phyloP scores from a whole-genome alignment of 2,329 filamentous ascomycete genomes.

The Cordyceps farinosa region DNA sequence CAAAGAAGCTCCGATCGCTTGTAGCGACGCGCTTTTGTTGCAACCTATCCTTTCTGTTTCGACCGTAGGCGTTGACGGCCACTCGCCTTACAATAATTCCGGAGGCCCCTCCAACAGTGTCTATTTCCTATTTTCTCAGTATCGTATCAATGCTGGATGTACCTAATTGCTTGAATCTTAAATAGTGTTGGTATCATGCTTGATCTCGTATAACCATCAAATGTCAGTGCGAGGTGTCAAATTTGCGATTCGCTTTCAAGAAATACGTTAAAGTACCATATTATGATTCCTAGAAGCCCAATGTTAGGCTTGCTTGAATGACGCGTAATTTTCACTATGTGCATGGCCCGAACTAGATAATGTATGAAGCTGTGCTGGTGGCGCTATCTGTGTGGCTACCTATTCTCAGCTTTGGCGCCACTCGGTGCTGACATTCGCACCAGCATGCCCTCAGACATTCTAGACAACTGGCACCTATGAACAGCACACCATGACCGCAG shows the following conservation, averaged over 20 bases:
- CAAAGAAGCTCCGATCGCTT: background rate
- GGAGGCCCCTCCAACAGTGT: background rate
- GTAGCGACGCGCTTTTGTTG: background rate
- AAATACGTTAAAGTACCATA: background rate
- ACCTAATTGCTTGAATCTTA: background rate
- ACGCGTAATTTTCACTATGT: background rate
- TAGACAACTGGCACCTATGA: background rate
- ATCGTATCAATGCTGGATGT: background rate
- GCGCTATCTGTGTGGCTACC: background rate
- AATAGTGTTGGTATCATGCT: background rate
- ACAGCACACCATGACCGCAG: background rate
- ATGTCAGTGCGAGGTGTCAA: background rate
- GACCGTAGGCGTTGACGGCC: background rate
- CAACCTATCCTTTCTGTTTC: background rate
- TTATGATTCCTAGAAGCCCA: too few species aligned
- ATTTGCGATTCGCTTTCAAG: background rate
- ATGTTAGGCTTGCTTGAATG: background rate
- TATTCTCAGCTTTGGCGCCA: conserved; percentile 2
- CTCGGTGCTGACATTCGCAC: background rate
- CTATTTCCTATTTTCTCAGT: background rate
- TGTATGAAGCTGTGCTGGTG: background rate
- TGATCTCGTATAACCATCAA: background rate
- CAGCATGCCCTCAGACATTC: background rate
- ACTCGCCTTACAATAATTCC: background rate
- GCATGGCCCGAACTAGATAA: background rate